Conservation (phyloP, 2,329 filamentous ascomycete species). For the Leptographium flavum region DNA sequence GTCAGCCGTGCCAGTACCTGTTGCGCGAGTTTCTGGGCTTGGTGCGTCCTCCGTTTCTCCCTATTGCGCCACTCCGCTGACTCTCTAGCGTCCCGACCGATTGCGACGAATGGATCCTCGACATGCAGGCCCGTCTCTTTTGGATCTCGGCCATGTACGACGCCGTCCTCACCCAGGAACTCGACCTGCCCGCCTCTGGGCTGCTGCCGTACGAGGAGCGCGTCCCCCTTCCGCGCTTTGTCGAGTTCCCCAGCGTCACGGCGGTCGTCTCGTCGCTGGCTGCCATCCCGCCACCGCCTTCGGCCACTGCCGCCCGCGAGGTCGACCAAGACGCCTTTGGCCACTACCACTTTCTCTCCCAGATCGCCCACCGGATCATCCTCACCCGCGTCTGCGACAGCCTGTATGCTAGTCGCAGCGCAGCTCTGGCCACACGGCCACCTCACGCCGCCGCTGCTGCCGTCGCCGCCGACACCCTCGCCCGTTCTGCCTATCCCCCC, state of each 20-base stretch:
- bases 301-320: background rate
- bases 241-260: constrained; percentile 10
- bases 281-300: background rate
- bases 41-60: constrained; percentile 15
- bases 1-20: constrained; percentile 35
- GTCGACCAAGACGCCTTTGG: constrained; percentile 29
- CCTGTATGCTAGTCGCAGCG: constrained; percentile 11
- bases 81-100: constrained; percentile 20
- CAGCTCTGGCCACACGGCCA: constrained; percentile 6
- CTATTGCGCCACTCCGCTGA: background rate
- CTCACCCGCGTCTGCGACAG: constrained; percentile 37
- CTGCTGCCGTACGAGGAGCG: constrained; percentile 34
- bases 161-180: constrained; percentile 38
- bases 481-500: constrained; percentile 24
- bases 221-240: constrained; percentile 37
- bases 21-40: constrained; percentile 31
- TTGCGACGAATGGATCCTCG: constrained; percentile 36
- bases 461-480: constrained; percentile 4
- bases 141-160: constrained; percentile 43
- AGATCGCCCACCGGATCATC: constrained; percentile 40
- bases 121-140: constrained; percentile 40
- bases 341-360: constrained; percentile 42
- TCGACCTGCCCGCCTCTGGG: constrained; percentile 35
- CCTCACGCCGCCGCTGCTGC: background rate
- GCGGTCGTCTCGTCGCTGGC: constrained; percentile 2